A percentile compares a stretch with the other conserved stretches of the same genome.
Conservation (phyloP, 2,329 filamentous ascomycete species). For the Ascochyta viciae-villosae region DNA sequence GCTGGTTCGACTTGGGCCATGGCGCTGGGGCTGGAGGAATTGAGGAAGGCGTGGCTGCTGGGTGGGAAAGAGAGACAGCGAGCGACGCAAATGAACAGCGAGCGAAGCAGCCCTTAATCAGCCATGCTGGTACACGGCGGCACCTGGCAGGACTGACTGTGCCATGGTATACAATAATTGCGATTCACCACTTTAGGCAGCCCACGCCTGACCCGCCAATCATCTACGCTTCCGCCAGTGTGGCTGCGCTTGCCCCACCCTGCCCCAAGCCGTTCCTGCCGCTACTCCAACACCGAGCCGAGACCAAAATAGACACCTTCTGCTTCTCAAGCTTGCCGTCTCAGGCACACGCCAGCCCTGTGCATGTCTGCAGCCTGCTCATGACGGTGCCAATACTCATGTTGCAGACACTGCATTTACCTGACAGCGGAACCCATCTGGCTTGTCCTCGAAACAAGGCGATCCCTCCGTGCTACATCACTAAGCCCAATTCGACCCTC, state of each 20-base stretch:
- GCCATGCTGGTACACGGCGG: constrained; percentile 2
- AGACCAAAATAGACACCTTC: constrained; percentile 15
- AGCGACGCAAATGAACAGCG: constrained; percentile 2
- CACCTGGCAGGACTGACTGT: constrained; percentile 5
- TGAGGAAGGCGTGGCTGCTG: constrained; percentile 5
- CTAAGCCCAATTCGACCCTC: constrained; percentile 10
- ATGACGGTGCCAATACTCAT: background rate
- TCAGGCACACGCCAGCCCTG: constrained; percentile 8
- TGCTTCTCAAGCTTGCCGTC: background rate
- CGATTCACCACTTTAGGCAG: constrained; percentile 19
- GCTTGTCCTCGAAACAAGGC: background rate
- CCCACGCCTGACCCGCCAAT: constrained; percentile 2
- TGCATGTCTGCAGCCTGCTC: background rate
- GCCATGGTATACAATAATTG: background rate
- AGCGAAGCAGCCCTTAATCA: background rate
- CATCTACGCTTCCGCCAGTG: too few relatives aligned
- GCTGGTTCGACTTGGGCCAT: constrained; percentile 43
- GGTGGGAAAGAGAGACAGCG: constrained; percentile 4
- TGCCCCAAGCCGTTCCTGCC: constrained; percentile 27
- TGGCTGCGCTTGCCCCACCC: constrained; percentile 23
- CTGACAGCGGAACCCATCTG: too few relatives aligned
- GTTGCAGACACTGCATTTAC: background rate
- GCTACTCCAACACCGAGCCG: constrained; percentile 16
- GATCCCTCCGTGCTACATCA: background rate
- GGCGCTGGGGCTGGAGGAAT: constrained; percentile 14